phyloP scores from a whole-genome alignment of 2,329 filamentous ascomycete genomes.

The Epicoccum sorghinum region DNA sequence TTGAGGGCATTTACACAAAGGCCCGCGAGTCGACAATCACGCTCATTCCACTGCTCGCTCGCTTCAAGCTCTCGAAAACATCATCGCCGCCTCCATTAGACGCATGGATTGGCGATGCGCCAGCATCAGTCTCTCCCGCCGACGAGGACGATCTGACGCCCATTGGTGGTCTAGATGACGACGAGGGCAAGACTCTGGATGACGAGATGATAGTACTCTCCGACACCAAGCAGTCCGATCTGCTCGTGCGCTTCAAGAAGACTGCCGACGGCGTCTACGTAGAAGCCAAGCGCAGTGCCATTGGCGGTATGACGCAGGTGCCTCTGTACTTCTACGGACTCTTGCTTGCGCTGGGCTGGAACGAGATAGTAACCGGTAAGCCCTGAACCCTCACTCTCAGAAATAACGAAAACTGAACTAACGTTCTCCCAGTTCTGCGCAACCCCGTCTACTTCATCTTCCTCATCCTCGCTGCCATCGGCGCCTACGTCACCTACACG shows the following conservation, averaged over 20 bases:
- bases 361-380: slow-evolving; percentile 93
- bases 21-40: slow-evolving; percentile 91
- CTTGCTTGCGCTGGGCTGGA: slow-evolving; percentile 93
- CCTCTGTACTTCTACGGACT: slow-evolving; percentile 94
- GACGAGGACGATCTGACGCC: slow-evolving; percentile 90
- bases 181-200: slow-evolving; percentile 90
- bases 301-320: slow-evolving; percentile 92
- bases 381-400: slow-evolving; percentile 14
- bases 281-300: slow-evolving; percentile 94
- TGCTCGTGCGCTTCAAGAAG: slow-evolving; percentile 96
- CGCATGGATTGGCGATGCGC: slow-evolving; percentile 80
- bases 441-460: slow-evolving; percentile 94
- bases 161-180: slow-evolving; percentile 93
- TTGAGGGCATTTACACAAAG: slow-evolving; percentile 91
- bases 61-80: slow-evolving; percentile 79
- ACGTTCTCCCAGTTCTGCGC: slow-evolving; percentile 72
- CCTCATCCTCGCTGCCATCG: slow-evolving; percentile 75
- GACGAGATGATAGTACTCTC: slow-evolving; percentile 96
- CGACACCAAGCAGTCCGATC: slow-evolving; percentile 87
- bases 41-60: slow-evolving; percentile 85
- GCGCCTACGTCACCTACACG: slow-evolving; percentile 86
- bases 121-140: slow-evolving; percentile 73
- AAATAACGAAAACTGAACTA: slow-evolving; percentile 4
- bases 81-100: slow-evolving; percentile 80
- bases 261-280: slow-evolving; percentile 97